Percentiles rank a stretch among this genome's conserved stretches.
Conservation (phyloP, 768 basidiomycete genomes). For the Psilocybe azurescens region DNA sequence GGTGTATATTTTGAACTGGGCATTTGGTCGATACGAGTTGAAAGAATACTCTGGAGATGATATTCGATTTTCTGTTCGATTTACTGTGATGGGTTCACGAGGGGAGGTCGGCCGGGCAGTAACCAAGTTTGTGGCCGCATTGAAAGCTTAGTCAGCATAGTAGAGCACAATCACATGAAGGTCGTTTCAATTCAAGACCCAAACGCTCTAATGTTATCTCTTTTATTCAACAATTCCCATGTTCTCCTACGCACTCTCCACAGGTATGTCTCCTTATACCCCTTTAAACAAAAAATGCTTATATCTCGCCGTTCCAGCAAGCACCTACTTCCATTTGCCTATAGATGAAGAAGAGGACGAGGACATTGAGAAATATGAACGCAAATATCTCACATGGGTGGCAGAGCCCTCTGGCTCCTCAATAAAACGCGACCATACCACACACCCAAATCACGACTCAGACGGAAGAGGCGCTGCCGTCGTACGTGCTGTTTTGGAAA, state of each 20-base stretch:
- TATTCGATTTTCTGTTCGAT: constrained; percentile 45
- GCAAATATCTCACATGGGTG: constrained; percentile 55
- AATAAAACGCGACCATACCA: constrained; percentile 13
- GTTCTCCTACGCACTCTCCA: constrained; percentile 53
- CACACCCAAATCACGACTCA: constrained; percentile 12
- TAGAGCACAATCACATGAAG: constrained; percentile 28
- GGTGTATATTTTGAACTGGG: constrained; percentile 84
- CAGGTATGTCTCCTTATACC: constrained; percentile 31
- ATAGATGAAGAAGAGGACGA: constrained; percentile 62
- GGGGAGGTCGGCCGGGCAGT: constrained; percentile 75
- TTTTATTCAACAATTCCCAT: constrained; percentile 29
- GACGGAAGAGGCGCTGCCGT: constrained; percentile 29
- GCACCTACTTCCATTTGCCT: constrained; percentile 67
- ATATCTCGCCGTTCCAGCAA: constrained; percentile 42
- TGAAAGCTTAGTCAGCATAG: constrained; percentile 21
- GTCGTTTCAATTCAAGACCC: constrained; percentile 9
- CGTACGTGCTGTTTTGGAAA: constrained; percentile 59
- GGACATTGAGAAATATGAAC: constrained; percentile 48
- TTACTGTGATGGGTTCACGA: constrained; percentile 93
- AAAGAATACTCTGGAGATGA: constrained; percentile 32
- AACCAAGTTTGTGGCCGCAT: constrained; percentile 51
- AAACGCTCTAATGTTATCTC: constrained; percentile 3
- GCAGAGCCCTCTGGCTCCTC: constrained; percentile 40
- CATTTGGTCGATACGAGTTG: constrained; percentile 85
- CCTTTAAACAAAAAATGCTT: background rate